Evolutionary conservation across 2,329 filamentous ascomycete genomes (phyloP).

Genomic region (Fusarium sp.): DNA sequence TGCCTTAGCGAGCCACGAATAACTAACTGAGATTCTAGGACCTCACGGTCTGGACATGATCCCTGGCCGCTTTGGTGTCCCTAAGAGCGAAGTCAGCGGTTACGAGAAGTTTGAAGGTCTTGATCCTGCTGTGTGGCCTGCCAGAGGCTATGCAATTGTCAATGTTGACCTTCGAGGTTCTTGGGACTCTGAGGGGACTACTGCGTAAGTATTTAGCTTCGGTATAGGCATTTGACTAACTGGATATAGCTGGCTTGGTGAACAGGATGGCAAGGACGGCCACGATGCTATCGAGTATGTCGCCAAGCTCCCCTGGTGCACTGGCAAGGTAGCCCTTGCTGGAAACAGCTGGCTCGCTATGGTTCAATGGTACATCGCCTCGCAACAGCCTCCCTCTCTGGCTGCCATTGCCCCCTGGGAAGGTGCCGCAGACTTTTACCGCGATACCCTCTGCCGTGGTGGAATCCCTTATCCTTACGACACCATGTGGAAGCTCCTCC

Average conservation of each 20-base stretch:
- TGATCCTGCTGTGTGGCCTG: constrained; percentile 26
- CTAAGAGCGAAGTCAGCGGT: constrained; percentile 6
- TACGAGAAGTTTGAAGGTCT: constrained; percentile 30
- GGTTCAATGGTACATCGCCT: constrained; percentile 6
- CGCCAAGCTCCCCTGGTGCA: constrained; percentile 16
- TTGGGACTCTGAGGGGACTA: constrained; percentile 4
- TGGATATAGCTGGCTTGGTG: neutral
- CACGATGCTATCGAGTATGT: constrained; percentile 17
- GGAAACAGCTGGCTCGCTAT: constrained; percentile 25
- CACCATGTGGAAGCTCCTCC: constrained; percentile 11
- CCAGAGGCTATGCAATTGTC: constrained; percentile 24
- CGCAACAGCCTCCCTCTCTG: neutral
- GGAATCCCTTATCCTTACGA: constrained; percentile 24
- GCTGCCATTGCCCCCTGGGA: constrained; percentile 30
- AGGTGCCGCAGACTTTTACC: constrained; percentile 8
- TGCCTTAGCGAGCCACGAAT: neutral
- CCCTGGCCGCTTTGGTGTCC: constrained; percentile 5
- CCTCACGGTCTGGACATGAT: constrained; percentile 9
- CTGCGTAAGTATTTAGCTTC: neutral
- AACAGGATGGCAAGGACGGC: constrained; percentile 15
- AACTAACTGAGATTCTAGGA: neutral
- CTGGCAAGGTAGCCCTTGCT: constrained; percentile 7
- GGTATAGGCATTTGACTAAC: rapidly evolving
- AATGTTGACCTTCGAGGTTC: constrained; percentile 16
- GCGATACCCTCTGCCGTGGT: constrained; percentile 41